These are phyloP conservation scores for Pythium aquatile DNA, from an alignment of 352 stramenopile genomes.

Conservation along the genomic window DNA sequence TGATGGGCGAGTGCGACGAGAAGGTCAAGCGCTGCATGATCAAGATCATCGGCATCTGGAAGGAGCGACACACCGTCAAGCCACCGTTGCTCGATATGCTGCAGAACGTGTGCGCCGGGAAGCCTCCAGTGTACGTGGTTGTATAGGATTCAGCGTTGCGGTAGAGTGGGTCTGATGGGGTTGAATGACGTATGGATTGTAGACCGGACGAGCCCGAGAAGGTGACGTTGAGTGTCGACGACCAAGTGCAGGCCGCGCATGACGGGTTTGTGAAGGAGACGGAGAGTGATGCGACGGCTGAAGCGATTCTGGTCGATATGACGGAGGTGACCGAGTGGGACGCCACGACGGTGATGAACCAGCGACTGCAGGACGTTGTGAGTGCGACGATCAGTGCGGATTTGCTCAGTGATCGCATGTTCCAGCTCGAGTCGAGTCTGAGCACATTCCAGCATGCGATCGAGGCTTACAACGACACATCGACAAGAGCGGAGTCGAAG, in stretches of 20 bases:
- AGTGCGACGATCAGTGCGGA: slow-evolving; percentile 81
- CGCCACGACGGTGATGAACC: slow-evolving; percentile 38
- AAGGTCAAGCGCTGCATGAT: slow-evolving; percentile 84
- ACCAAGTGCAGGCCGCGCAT: slow-evolving; percentile 15
- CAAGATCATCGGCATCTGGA: slow-evolving; percentile 87
- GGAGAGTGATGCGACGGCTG: slow-evolving; percentile 36
- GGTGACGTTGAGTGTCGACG: slow-evolving; percentile 19
- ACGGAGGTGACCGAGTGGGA: slow-evolving; percentile 59
- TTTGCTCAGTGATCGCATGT: slow-evolving; percentile 87
- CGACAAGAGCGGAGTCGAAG: slow-evolving; percentile 21
- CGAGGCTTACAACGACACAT: slow-evolving; percentile 38
- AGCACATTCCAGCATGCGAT: slow-evolving; percentile 68
- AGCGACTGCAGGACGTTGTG: slow-evolving; percentile 68
- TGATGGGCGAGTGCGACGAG: slow-evolving; percentile 69
- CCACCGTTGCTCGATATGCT: slow-evolving; percentile 53
- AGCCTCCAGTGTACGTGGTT: slow-evolving; percentile 54
- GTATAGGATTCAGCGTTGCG: not conserved
- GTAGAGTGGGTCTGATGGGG: slow-evolving; percentile 1
- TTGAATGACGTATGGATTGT: not conserved
- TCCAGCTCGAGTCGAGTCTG: slow-evolving; percentile 81
- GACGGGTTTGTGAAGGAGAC: slow-evolving; percentile 38
- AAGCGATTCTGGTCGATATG: slow-evolving; percentile 63
- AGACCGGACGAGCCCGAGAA: slow-evolving; percentile 11
- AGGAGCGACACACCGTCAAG: slow-evolving; percentile 67
- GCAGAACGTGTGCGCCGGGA: slow-evolving; percentile 73